phyloP scores from a whole-genome alignment of 345 rosid genomes.

The Hirschfeldia incana region DNA sequence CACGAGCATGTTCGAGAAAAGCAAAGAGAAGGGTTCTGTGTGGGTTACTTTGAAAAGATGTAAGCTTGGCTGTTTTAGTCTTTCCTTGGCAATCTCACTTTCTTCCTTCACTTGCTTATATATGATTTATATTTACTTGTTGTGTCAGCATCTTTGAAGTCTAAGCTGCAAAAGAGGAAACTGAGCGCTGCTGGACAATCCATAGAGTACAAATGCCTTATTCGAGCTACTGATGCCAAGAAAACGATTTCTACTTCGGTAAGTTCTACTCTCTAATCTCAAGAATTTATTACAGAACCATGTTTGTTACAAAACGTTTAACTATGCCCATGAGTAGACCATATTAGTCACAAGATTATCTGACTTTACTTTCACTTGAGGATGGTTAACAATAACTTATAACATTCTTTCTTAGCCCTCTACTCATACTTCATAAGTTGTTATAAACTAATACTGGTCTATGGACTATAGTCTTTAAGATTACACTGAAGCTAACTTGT shows the following conservation, averaged over 20 bases:
- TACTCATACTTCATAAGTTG: not conserved
- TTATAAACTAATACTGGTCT: not conserved
- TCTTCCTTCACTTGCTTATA: not conserved
- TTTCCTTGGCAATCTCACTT: not conserved
- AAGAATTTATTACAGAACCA: not conserved
- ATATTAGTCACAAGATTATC: not conserved
- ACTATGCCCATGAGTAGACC: not conserved
- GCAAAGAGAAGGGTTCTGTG: constrained; percentile 75
- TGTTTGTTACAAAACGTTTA: not conserved
- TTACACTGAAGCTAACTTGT: constrained; percentile 3
- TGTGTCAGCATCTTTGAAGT: constrained; percentile 69
- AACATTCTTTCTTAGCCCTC: constrained; percentile 2
- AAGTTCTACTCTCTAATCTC: constrained; percentile 22
- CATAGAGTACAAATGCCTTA: constrained; percentile 79
- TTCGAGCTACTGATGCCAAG: constrained; percentile 89
- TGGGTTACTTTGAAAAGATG: constrained; percentile 98
- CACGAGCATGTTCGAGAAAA: constrained; percentile 82
- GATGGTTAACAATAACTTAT: not conserved
- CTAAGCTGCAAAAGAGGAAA: constrained; percentile 77
- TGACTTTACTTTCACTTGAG: not conserved
- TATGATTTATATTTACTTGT: not conserved
- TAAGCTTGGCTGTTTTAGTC: constrained; percentile 29
- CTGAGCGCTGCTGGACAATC: constrained; percentile 56
- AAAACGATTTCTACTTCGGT: constrained; percentile 84
- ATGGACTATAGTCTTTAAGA: not conserved